Evolutionary conservation across 2,329 filamentous ascomycete species (phyloP).

Genomic region (Alternaria postmessia): DNA sequence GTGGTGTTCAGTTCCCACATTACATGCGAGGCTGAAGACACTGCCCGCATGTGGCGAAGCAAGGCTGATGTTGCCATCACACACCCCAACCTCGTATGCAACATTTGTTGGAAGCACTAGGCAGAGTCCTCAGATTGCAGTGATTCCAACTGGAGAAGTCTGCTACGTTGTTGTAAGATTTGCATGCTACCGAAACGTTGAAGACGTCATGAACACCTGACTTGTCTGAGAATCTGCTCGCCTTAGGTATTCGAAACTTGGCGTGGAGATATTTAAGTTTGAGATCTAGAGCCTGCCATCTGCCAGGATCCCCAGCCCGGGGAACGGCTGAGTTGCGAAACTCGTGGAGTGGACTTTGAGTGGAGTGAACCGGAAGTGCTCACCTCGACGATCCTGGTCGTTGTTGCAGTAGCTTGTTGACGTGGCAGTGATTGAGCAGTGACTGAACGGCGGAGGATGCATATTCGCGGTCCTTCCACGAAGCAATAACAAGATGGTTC

Average conservation of each 20-base stretch:
- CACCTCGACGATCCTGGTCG: conserved; percentile 12
- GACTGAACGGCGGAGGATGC: not conserved
- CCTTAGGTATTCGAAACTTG: conserved; percentile 8
- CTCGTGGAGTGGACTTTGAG: not conserved
- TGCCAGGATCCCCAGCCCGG: conserved; percentile 2
- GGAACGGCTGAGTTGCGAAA: not conserved
- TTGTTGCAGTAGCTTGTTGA: conserved; percentile 23
- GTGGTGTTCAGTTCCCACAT: not conserved
- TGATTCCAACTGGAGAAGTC: not conserved
- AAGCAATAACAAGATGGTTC: not conserved
- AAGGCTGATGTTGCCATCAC: not conserved
- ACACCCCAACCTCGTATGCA: not conserved
- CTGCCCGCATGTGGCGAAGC: not conserved
- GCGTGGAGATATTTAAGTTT: not conserved
- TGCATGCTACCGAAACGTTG: not conserved
- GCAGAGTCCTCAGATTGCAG: not conserved
- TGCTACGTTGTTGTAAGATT: not conserved
- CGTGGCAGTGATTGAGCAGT: conserved; percentile 19
- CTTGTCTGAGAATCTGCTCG: conserved; percentile 12
- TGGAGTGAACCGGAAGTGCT: conserved; percentile 8
- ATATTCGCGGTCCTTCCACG: not conserved
- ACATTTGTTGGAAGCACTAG: not conserved
- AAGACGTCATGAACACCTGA: not conserved
- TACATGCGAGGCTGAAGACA: not conserved
- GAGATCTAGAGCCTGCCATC: conserved; percentile 5